These are phyloP conservation scores for Helotiales sp. DNA, from an alignment of 2,329 filamentous ascomycete species.

Conservation along the genomic window DNA sequence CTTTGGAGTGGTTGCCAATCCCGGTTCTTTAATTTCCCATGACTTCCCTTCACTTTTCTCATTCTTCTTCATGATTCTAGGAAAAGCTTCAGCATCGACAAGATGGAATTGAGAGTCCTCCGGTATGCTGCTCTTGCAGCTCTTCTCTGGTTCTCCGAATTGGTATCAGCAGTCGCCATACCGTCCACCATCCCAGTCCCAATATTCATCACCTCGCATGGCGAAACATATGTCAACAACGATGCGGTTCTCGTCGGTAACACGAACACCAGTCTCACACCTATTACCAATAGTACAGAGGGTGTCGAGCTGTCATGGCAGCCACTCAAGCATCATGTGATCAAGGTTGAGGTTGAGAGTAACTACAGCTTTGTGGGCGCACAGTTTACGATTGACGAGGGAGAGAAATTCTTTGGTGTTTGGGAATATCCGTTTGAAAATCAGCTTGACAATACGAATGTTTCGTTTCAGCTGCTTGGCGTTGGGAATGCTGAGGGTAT, in stretches of 20 bases:
- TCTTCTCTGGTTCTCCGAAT: background rate
- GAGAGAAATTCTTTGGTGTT: conserved; percentile 18
- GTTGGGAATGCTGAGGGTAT: conserved; percentile 34
- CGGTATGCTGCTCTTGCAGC: background rate
- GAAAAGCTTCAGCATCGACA: background rate
- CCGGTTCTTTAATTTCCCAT: too few species aligned
- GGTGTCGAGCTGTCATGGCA: background rate
- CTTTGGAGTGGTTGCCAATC: too few species aligned
- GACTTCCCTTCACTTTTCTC: background rate
- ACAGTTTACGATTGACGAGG: conserved; percentile 11
- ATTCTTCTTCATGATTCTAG: background rate
- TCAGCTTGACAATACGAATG: conserved; percentile 19
- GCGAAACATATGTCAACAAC: background rate
- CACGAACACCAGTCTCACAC: background rate
- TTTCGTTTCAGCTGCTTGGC: conserved; percentile 21
- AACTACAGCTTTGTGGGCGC: conserved; percentile 14
- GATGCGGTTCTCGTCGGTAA: background rate
- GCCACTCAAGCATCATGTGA: conserved; percentile 1
- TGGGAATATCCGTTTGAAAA: conserved; percentile 22
- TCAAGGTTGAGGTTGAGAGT: conserved; percentile 16
- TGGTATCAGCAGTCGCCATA: background rate
- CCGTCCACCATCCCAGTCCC: background rate
- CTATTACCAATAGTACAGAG: background rate
- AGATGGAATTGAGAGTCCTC: background rate
- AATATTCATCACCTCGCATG: background rate